Evolutionary conservation across 2,329 filamentous ascomycete species (phyloP), one percentile per base, ranked within the genome.

Genomic region (Phyllosticta ampelicida): DNA sequence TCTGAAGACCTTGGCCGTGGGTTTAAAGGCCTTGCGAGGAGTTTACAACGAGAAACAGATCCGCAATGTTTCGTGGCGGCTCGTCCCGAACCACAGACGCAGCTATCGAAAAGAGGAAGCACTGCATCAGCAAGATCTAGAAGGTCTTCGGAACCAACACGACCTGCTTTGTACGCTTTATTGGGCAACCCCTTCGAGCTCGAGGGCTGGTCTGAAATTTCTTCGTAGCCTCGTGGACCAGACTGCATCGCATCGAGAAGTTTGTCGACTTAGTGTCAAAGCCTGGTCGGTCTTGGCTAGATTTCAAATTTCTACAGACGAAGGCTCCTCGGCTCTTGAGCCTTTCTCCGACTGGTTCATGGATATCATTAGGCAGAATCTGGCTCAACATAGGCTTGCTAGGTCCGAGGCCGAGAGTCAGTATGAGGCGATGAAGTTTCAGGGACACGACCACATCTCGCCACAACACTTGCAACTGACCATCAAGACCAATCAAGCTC

Each of bases 151-250:
- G 53, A 85, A 85, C 62, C 81, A 85, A 60, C 81, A 84, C 62
- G 81, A 85, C 63, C 71, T 85, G 16, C 73, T 85, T 0, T 81
- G 78, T 57, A 81, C 79, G 3, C 70, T 85, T 13, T 84, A 84
- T 65, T 83, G 76, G 73, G 77, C 76, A 49, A 77, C 79, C 44
- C 81, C 82, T 23, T 68, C 77, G 26, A 71, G 73, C 1, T 78
- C 74, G 64, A 74, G 82, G n/a, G 80, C 80, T 48, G 74, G 77
- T 50, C 62, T 83, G 4, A 73, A 77, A 55, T 71, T 76, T 5
- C 74, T 85, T 53, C 76, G 73, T 26, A 73, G 77, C 55, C 73
- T 85, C 5, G 80, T 85, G 13, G 76, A 83, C 61, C 79, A 82
- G 60, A 71, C 76, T 13, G 75, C 64, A 16, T 84, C 82, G 10